Base-by-base conservation (phyloP, 148 eudicot species). In the Camellia japonica region DNA sequence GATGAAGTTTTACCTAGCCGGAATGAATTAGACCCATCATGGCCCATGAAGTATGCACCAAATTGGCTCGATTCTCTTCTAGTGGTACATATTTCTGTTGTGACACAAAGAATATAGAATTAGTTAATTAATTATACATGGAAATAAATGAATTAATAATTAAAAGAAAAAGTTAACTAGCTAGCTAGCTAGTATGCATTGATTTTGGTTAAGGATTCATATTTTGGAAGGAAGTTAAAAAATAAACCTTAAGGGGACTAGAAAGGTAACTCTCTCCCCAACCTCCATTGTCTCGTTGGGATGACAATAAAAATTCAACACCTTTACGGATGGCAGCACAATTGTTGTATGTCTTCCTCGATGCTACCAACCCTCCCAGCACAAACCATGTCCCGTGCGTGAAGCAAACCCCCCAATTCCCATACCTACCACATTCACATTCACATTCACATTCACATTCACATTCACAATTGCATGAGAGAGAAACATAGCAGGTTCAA, bases 201-300 rank as follows among this genome's bases (percentile, higher is more conserved):
- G 30, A 30, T 30, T 30, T 30, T 30, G 30, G 30, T 30, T 30
- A 30, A 30, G 30, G 30, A 30, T 30, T 30, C 30, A 30, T 30
- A 30, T 30, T 30, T 30, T 30, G 30, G 30, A 30, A 30, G 30
- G 30, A 30, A 30, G 30, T 7, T 55, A 12, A 56, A 56, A 23
- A 58, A 43, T 77, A 1, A 61, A 89, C 92, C 92, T 85, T 80
- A 15, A 76, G 51, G 7, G 83, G 84, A 68, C 87, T 68, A 5
- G 92, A 87, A 5, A 82, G 75, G 47, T 87, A 87, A 77, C 90
- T 87, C 71, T 89, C 92, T 68, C 92, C 92, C 92, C 92, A 89
- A 0, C 92, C 92, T 30, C 92, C 90, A 60, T 87, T 65, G 7
- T 61, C 73, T 3, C 44, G 23, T 30, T 89, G 92, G 15, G 69